Evolutionary conservation across 495 filamentous ascomycete genomes (phyloP), one percentile per base, ranked within the genome.

Genomic region (Neurospora sp.): DNA sequence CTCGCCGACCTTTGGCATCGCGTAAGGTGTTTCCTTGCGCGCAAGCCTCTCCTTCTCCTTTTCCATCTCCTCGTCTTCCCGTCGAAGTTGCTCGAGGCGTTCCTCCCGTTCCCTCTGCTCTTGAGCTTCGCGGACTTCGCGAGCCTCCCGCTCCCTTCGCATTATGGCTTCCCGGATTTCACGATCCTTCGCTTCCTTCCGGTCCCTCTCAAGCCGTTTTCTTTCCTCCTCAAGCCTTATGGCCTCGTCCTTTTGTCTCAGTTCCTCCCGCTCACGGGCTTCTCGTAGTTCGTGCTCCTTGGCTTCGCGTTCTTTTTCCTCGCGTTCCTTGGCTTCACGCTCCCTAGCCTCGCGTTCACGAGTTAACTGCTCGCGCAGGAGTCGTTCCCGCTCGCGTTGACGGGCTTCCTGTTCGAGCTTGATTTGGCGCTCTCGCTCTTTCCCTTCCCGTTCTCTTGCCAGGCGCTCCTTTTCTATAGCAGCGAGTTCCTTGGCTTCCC

Each of bases 1-100:
- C 73, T 89, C 88, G 69, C 88, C 87, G 12, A 85, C 79, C 41
- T 85, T 82, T 39, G 84, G 86, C 82, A 81, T 86, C n/a, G 86
- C 82, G 53, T 89, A 87, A 35, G 81, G 80, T 14, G 80, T 80
- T 40, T 79, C 81, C 80, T 81, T 81, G 76, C 78, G 77, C 76
- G 76, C 70, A 71, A 73, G 80, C 75, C 80, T 84, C 78, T 73
- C 71, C 73, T 76, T 76, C 59, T 79, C 81, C 73, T 74, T 72
- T 41, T 74, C 73, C 44, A 39, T 72, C 70, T 77, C 78, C 75
- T 75, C 71, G 3, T 74, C 70, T 42, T 76, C 75, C 71, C 38
- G 53, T 11, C 75, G 70, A 9, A 77, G 73, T 14, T 72, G 70
- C 39, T 74, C 75, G 1, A 77, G 73, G n/a, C 74, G 77, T 40